Evolutionary conservation across 208 protist species (phyloP), one percentile per base, ranked within the genome.

Genomic region (Trypanosoma theileri): DNA sequence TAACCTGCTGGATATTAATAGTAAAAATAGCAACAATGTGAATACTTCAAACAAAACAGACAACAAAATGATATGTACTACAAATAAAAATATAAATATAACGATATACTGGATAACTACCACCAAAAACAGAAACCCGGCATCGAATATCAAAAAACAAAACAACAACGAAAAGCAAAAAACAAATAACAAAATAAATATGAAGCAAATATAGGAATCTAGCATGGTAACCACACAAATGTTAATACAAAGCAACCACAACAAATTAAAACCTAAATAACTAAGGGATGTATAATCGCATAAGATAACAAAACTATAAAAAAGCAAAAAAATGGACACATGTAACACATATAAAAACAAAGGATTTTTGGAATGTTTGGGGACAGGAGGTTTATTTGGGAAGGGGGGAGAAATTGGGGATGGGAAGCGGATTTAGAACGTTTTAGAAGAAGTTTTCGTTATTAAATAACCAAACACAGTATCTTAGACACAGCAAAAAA

Each of bases 251-350:
- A 77, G 46, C 56, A 93, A 50, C 76, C 88, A 93, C 58, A 93
- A 44, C 56, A 93, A 63, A 68, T 91, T 82, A 88, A 93, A 93
- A 31, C 77, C 79, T 58, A 93, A 66, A 60, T 81, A 81, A 68
- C 79, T 66, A 40, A 91, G 73, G 42, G 60, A 71, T 52, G 70
- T 69, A 75, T 89, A 93, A 68, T 91, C 85, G 68, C 79, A 93
- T 79, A 91, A 91, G 82, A 93, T 82, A 93, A 93, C 55, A 87
- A 93, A 91, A 71, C 82, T 84, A 85, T 93, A 93, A 59, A 88
- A 61, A 72, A 91, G 74, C 63, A 94, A 79, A 88, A 94, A 91
- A 65, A 89, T 67, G 79, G 88, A 86, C 53, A 91, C 75, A 82
- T 90, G 88, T 59, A 90, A 80, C 65, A 90, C 67, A 80, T 93